Base-by-base conservation (phyloP, 1,284 basidiomycete species). In the Thecaphora thlaspeos region DNA sequence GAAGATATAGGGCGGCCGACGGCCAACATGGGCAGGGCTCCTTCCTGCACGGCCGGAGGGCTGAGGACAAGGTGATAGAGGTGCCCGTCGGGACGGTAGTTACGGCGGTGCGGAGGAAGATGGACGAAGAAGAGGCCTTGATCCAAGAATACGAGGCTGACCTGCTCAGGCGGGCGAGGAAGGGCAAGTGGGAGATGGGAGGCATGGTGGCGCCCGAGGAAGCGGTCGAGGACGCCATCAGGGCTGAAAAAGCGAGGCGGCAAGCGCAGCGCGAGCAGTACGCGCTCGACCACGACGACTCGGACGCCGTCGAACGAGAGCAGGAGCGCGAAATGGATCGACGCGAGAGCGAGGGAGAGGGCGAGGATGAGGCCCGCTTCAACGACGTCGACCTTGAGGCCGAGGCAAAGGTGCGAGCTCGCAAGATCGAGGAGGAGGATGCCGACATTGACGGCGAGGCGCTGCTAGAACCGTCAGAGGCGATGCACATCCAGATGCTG, bases 11-110 rank as follows among this genome's bases (percentile, higher is more conserved):
- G 2, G 73, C 66, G 2, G 64, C 63, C 4, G 66, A 67, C 34
- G 76, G 73, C 14, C 60, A 59, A n/a, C 67, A 70, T 51, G 76
- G 76, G 18, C 60, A 68, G 36, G 76, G 76, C 22, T 66, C 59
- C 21, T 76, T 65, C 45, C 43, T 71, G 48, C 70, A 69, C 41
- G 76, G 75, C 4, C 51, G 53, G 17, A 55, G 59, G 21, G 75
- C 61, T 1, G 60, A 59, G 14, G 67, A 74, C 43, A 56, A 63
- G 42, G 62, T 56, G 12, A 54, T 78, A 36, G 56, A 68, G 28
- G 75, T 78, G 9, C 76, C 76, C 19, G 72, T 77, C 3, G 76
- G 76, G 7, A 78, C 76, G 3, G 71, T 76, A 1, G 73, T 75
- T 22, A 64, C 60, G n/a, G 68, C 71, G 1, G 54, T 61, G 0